phyloP scores from a whole-genome alignment of 2,329 filamentous ascomycete genomes.

The Albifimbria verrucaria region DNA sequence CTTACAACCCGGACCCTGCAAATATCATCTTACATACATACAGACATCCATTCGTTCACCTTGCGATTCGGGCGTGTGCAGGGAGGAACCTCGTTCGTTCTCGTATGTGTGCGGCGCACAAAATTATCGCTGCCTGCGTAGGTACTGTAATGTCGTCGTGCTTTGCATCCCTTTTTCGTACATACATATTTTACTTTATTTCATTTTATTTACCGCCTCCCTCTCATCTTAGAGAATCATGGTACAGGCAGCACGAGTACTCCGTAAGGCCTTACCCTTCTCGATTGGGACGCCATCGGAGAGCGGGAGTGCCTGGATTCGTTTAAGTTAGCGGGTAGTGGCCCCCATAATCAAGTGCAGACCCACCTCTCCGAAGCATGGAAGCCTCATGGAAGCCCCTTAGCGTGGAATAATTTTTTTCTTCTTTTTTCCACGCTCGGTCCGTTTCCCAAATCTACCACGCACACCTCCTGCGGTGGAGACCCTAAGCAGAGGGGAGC shows the following conservation, averaged over 20 bases:
- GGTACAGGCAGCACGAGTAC: not conserved
- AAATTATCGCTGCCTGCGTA: too few species aligned
- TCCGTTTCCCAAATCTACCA: not conserved
- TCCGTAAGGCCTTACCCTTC: not conserved
- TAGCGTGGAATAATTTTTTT: constrained; percentile 3
- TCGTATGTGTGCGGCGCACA: too few species aligned
- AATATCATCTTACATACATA: too few species aligned
- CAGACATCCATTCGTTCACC: too few species aligned
- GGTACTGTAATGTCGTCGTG: too few species aligned
- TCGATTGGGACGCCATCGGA: not conserved
- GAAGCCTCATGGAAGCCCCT: constrained; percentile 19
- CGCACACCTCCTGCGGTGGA: not conserved
- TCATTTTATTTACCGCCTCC: too few species aligned
- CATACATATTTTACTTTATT: too few species aligned
- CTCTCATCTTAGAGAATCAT: not conserved
- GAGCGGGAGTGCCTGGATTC: not conserved
- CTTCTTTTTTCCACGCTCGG: not conserved
- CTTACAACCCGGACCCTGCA: too few species aligned
- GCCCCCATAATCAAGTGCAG: not conserved
- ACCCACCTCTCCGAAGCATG: constrained; percentile 8
- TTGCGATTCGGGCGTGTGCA: too few species aligned
- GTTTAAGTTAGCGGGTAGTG: not conserved
- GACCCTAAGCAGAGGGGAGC: not conserved
- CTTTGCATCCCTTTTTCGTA: too few species aligned
- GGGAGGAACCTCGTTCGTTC: too few species aligned